Base-by-base conservation (phyloP, 1,284 basidiomycete genomes). In the Crucibulum cyathiforme region DNA sequence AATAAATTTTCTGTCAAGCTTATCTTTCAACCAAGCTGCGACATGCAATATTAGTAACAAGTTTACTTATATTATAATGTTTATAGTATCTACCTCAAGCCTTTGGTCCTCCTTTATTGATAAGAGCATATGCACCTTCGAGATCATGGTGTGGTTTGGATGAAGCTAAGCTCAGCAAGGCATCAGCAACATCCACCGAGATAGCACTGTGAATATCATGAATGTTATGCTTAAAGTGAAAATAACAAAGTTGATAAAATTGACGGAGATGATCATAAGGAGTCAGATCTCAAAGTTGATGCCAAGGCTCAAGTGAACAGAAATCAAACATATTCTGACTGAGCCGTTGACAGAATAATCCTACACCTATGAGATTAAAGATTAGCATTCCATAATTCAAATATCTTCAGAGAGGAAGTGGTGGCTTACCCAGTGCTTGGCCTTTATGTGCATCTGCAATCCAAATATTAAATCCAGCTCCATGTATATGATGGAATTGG, bases 381-480 rank as follows among this genome's bases (percentile, higher is more conserved):
- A 17, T 12, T 19, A 19, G 5, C 45, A 47, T 47, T 10, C 8
- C 10, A 47, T 47, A 3, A 17, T 47, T 12, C 17, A 17, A 5
- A 47, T 17, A 52, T 34, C 3, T 9, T 34, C 12, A 52, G 17
- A 38, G 6, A 45, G 41, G 5, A 7, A 19, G 41, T 8, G 4
- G 41, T 8, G 4, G 34, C 53, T 13, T 49, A 56, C 70, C 68
- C 2, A 67, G 58, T 7, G 64, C 69, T 53, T 72, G 71, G 2
- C 71, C 71, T 47, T 67, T 68, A 48, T 71, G 69, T 4, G 62
- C 60, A 61, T 72, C 71, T 5, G 67, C 69, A 36, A 66, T 66
- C 47, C 65, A 60, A 0, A 65, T 53, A 9, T 67, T 60, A 34
- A 67, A 61, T 5, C 71, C 69, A 15, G 54, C 41, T 0, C 68